Base-by-base conservation (phyloP, 176 grass and related monocot species). In the Stipa capillata region DNA sequence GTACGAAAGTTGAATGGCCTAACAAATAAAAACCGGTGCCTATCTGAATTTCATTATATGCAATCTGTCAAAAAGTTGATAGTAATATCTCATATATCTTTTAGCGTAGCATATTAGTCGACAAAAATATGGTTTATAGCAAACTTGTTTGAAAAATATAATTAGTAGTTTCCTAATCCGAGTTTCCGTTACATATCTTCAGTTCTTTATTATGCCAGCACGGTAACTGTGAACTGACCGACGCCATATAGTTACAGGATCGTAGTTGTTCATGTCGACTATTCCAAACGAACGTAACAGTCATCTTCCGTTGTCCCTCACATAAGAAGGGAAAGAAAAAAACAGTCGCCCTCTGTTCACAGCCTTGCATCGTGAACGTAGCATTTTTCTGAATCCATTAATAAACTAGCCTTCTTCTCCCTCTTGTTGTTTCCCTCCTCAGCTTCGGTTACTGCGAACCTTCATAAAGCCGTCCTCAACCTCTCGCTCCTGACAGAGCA, bases 361-460 rank as follows among this genome's bases (percentile, higher is more conserved):
- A 69, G 7, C 69, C 1, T 28, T 24, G 9, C 76, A 0, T 72
- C 65, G 77, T 81, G 82, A 77, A 76, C 77, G 72, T 57, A 89
- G 77, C 77, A 85, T 64, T 85, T 80, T 68, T 8, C 77, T 56
- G 21, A 28, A 60, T 10, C 45, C 62, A 85, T 85, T 85, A n/a
- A n/a, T n/a, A 85, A 85, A 77, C 45, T 40, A 85, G 69, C 65
- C 71, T 29, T 73, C 83, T 16, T 62, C 72, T 58, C 12, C 60
- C 17, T 17, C 43, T n/a, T n/a, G n/a, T n/a, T n/a, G 75, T 84
- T 81, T 71, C 87, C 87, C 87, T 80, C 82, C 77, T 48, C 72
- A 45, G 53, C 82, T 85, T 85, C 82, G 64, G 82, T 85, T 89
- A 89, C 87, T 53, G 49, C 77, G 64, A 65, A 58, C 71, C 77